Conservation (phyloP, 768 basidiomycete species). For the Leccinum imitatum region DNA sequence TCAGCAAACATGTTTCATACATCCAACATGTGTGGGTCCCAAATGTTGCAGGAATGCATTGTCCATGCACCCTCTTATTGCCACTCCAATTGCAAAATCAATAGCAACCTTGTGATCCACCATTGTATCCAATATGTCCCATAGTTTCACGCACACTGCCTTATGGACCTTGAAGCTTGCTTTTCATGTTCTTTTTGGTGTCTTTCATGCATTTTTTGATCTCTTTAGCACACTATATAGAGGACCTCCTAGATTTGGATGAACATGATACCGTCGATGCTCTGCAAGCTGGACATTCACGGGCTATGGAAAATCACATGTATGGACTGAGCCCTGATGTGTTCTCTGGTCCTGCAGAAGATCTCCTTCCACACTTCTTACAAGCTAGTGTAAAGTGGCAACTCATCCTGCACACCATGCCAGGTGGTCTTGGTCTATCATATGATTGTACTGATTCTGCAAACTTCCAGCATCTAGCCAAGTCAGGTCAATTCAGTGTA, state of each 20-base stretch:
- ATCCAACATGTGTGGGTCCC: too few species aligned
- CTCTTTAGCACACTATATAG: too few species aligned
- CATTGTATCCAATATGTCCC: too few species aligned
- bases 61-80: too few species aligned
- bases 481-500: not conserved
- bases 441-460: not conserved
- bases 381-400: not conserved
- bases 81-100: too few species aligned
- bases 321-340: not conserved
- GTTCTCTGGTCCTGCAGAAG: not conserved
- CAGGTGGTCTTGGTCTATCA: not conserved
- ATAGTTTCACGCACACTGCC: too few species aligned
- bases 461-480: not conserved
- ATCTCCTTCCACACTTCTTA: not conserved
- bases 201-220: too few species aligned
- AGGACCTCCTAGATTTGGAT: not conserved
- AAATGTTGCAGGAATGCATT: too few species aligned
- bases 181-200: too few species aligned
- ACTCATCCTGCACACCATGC: not conserved
- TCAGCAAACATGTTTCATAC: too few species aligned
- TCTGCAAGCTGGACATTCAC: not conserved
- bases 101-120: too few species aligned
- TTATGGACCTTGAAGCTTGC: too few species aligned
- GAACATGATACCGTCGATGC: not conserved
- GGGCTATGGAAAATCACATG: not conserved